Percentiles rank a stretch among this genome's conserved stretches.
These are phyloP conservation scores for Cylindrodendrum hubeiense DNA, from an alignment of 2,329 filamentous ascomycete species.

Conservation along the genomic window DNA sequence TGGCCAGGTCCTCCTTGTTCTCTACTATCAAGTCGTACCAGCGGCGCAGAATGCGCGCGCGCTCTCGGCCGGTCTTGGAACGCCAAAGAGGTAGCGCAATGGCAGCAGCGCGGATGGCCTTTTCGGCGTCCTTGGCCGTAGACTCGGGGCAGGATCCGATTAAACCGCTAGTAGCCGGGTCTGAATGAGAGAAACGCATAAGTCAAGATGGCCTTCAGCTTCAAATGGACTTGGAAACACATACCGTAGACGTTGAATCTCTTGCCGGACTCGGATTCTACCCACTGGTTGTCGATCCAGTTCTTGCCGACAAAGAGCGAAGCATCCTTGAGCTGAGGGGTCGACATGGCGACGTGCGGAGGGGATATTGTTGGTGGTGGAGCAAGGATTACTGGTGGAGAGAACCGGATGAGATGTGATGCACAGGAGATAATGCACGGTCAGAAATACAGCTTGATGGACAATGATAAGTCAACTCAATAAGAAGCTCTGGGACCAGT, in stretches of 20 bases:
- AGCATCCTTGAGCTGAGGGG: conserved; percentile 62
- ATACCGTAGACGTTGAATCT: conserved; percentile 72
- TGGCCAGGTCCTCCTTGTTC: conserved; percentile 73
- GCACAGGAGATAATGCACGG: not conserved
- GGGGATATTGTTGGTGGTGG: too few species aligned
- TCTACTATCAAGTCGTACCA: conserved; percentile 74
- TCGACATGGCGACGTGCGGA: conserved; percentile 13
- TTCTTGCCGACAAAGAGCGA: conserved; percentile 71
- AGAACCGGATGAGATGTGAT: not conserved
- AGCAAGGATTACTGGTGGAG: not conserved
- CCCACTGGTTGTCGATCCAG: conserved; percentile 81
- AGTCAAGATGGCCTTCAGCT: not conserved
- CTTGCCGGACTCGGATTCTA: conserved; percentile 74
- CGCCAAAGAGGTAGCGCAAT: conserved; percentile 70
- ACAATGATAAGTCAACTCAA: not conserved
- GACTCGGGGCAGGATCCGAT: conserved; percentile 81
- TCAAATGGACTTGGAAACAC: not conserved
- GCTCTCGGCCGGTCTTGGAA: conserved; percentile 67
- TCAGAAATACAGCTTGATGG: not conserved
- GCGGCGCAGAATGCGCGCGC: conserved; percentile 68
- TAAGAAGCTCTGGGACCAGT: not conserved
- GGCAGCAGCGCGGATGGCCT: conserved; percentile 75
- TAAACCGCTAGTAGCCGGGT: conserved; percentile 74
- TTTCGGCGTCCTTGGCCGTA: conserved; percentile 71
- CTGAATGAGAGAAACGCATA: conserved; percentile 43